These are phyloP conservation scores for Populus deltoides DNA, from an alignment of 345 rosid species.

Conservation along the genomic window DNA sequence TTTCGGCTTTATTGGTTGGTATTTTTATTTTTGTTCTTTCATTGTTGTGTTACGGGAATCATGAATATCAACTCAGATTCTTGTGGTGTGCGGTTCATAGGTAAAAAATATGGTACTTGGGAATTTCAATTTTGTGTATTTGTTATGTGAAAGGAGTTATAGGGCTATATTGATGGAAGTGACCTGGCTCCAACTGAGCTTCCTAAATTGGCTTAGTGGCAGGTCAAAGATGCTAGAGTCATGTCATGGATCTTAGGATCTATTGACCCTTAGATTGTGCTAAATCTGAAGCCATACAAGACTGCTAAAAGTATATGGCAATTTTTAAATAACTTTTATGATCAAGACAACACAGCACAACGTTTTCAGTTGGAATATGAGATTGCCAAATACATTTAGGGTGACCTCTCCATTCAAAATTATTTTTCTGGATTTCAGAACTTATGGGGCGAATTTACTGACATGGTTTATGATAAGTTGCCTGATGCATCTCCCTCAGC, in stretches of 20 bases:
- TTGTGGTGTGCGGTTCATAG: background rate
- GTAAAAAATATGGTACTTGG: slow-evolving; percentile 14
- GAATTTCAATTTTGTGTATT: slow-evolving; percentile 11
- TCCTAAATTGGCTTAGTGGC: background rate
- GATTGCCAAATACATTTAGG: background rate
- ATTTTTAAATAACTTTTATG: background rate
- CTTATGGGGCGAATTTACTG: background rate
- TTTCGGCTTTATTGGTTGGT: no score
- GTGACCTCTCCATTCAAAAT: slow-evolving; percentile 8
- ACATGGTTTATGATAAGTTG: background rate
- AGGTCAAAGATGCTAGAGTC: slow-evolving; percentile 3
- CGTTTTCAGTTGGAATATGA: slow-evolving; percentile 3
- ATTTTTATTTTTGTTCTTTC: no score
- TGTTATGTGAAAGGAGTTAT: slow-evolving; percentile 2
- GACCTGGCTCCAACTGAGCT: background rate
- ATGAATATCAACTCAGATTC: no score
- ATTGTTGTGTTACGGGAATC: background rate
- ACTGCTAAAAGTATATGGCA: background rate
- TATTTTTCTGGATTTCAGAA: slow-evolving; percentile 14
- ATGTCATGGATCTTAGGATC: background rate
- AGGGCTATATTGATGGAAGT: slow-evolving; percentile 5
- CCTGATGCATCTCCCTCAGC: background rate
- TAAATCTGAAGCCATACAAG: background rate
- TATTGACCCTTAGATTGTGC: background rate
- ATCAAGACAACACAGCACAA: background rate